Conservation (phyloP, 2,329 filamentous ascomycete genomes). For the Aureobasidium sp. region DNA sequence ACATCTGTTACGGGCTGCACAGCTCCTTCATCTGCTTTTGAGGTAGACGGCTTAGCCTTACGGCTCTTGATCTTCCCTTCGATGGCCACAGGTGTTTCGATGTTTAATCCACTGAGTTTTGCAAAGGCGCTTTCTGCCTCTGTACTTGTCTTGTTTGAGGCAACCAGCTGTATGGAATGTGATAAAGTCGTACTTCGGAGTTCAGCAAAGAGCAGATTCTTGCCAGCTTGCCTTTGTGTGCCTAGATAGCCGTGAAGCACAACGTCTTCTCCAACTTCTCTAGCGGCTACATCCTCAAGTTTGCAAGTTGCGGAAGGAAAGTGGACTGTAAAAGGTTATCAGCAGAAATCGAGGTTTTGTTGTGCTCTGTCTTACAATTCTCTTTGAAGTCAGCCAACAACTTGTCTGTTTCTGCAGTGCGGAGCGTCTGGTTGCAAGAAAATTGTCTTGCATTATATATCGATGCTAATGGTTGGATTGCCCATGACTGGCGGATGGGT, state of each 20-base stretch:
- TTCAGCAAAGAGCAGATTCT: conserved; percentile 64
- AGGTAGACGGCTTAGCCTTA: conserved; percentile 21
- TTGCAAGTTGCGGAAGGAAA: conserved; percentile 41
- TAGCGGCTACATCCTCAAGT: conserved; percentile 23
- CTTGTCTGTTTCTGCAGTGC: not conserved
- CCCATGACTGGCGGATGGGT: not conserved
- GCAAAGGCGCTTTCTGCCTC: conserved; percentile 15
- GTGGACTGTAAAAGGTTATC: conserved; percentile 31
- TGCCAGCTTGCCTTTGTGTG: conserved; percentile 59
- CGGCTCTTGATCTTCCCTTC: conserved; percentile 43
- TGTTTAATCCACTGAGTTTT: conserved; percentile 37
- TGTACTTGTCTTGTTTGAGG: conserved; percentile 19
- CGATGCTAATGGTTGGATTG: not conserved
- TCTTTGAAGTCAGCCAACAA: conserved; percentile 25
- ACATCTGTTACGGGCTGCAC: conserved; percentile 33
- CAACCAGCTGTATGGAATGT: conserved; percentile 28
- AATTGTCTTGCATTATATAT: not conserved
- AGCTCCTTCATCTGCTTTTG: conserved; percentile 25
- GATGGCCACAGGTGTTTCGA: conserved; percentile 50
- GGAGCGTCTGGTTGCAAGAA: not conserved
- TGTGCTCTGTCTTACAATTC: conserved; percentile 11
- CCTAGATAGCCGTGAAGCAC: conserved; percentile 66
- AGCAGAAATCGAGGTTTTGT: not conserved
- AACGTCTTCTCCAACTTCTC: conserved; percentile 34
- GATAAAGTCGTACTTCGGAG: conserved; percentile 40